Conservation (phyloP, 2,329 filamentous ascomycete species). For the Aspergillus sp. region DNA sequence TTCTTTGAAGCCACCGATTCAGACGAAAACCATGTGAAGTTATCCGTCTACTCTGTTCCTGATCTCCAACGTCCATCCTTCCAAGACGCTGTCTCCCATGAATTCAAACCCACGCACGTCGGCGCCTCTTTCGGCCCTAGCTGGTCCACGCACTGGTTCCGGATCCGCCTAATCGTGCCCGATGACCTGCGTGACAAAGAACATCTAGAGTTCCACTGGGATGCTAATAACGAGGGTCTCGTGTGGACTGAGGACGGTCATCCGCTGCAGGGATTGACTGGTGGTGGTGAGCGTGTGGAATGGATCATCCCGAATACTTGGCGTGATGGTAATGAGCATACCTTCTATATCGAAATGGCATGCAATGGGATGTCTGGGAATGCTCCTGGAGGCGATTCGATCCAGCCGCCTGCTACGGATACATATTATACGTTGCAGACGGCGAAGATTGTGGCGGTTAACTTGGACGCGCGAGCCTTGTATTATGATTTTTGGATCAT, state of each 20-base stretch:
- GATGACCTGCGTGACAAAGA: slow-evolving; percentile 63
- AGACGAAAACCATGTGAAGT: slow-evolving; percentile 68
- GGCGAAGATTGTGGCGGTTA: slow-evolving; percentile 83
- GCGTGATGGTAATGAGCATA: slow-evolving; percentile 76
- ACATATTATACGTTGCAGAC: slow-evolving; percentile 66
- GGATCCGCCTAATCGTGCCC: slow-evolving; percentile 69
- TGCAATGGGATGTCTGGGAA: slow-evolving; percentile 99
- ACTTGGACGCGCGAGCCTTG: slow-evolving; percentile 72
- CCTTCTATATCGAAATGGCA: slow-evolving; percentile 94
- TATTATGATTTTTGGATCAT: slow-evolving; percentile 96
- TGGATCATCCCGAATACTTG: slow-evolving; percentile 81
- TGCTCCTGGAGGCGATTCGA: slow-evolving; percentile 70
- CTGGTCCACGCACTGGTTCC: slow-evolving; percentile 98
- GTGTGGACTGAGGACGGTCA: slow-evolving; percentile 88
- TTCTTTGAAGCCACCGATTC: slow-evolving; percentile 60
- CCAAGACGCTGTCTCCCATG: slow-evolving; percentile 67
- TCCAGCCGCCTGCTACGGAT: slow-evolving; percentile 82
- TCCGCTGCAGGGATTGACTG: slow-evolving; percentile 84
- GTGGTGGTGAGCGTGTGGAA: slow-evolving; percentile 77
- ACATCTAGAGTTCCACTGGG: slow-evolving; percentile 92
- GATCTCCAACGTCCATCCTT: slow-evolving; percentile 74
- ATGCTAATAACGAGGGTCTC: slow-evolving; percentile 87
- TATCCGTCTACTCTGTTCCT: slow-evolving; percentile 79
- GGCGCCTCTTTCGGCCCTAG: slow-evolving; percentile 82
- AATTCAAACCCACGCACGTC: slow-evolving; percentile 65